Evolutionary conservation across 176 grass and related monocot species (phyloP).

Genomic region (Thinopyrum elongatum): DNA sequence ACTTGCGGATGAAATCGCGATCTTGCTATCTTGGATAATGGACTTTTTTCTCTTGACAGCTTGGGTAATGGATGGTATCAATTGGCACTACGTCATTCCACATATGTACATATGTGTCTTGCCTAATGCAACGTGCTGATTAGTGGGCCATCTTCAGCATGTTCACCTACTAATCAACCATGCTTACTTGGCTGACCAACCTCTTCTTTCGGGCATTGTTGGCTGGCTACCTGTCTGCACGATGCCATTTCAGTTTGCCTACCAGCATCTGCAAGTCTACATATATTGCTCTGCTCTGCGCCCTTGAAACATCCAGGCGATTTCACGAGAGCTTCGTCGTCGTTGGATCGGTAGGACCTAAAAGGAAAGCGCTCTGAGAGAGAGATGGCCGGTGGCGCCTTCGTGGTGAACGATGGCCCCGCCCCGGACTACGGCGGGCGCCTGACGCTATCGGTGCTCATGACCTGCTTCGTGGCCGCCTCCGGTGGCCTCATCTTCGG

Average conservation of each 20-base stretch:
- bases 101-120: neutral
- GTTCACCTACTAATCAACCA: neutral
- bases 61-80: neutral
- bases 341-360: neutral
- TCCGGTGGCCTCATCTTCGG: conserved; percentile 92
- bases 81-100: neutral
- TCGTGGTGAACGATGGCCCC: neutral
- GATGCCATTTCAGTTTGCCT: neutral
- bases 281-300: neutral
- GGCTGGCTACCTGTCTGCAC: conserved; percentile 17
- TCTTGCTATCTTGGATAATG: neutral
- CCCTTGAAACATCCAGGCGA: neutral
- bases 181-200: neutral
- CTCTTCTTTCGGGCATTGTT: neutral
- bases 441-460: conserved; percentile 58
- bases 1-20: neutral
- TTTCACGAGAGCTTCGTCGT: neutral
- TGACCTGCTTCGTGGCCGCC: conserved; percentile 75
- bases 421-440: conserved; percentile 40
- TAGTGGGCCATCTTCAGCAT: neutral
- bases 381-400: neutral
- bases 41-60: neutral
- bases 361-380: neutral
- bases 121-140: neutral
- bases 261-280: neutral